Evolutionary conservation across 345 rosid genomes (phyloP).

Genomic region (Citrus trifoliata): DNA sequence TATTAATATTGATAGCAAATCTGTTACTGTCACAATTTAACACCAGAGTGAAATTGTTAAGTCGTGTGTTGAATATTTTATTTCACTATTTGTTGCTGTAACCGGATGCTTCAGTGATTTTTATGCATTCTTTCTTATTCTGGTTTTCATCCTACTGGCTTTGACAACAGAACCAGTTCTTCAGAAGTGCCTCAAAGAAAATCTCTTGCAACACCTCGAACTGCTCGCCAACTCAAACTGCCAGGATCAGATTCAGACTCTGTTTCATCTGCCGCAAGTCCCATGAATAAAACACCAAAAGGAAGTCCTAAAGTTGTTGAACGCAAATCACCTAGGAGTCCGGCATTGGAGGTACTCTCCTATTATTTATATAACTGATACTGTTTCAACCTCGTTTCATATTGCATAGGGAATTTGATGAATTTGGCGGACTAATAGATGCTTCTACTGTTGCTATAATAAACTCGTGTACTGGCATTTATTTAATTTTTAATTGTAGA

Average conservation of each 20-base stretch:
- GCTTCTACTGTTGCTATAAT: background rate
- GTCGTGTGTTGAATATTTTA: background rate
- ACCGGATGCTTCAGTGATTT: background rate
- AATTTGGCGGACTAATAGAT: background rate
- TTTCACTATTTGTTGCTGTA: background rate
- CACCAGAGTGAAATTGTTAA: background rate
- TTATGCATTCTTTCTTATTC: conserved; percentile 4
- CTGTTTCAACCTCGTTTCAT: background rate
- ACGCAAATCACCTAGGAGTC: conserved; percentile 66
- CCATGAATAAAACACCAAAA: conserved; percentile 55
- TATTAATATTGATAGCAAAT: background rate
- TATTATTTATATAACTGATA: conserved; percentile 1
- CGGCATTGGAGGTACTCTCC: conserved; percentile 64
- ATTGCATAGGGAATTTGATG: background rate
- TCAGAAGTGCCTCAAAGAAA: conserved; percentile 68
- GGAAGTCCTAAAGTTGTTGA: conserved; percentile 74
- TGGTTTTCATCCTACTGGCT: conserved; percentile 16
- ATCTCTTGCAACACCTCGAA: conserved; percentile 62
- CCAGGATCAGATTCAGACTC: conserved; percentile 46
- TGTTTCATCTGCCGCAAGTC: conserved; percentile 46
- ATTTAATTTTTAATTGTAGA: background rate
- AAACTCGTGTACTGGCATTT: background rate
- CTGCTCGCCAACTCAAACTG: conserved; percentile 64
- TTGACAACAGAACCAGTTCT: conserved; percentile 45
- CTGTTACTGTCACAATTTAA: background rate